Percentiles rank a stretch among this genome's conserved stretches.
Conservation (phyloP, 805 yeast species). For the Candida saitoana region DNA sequence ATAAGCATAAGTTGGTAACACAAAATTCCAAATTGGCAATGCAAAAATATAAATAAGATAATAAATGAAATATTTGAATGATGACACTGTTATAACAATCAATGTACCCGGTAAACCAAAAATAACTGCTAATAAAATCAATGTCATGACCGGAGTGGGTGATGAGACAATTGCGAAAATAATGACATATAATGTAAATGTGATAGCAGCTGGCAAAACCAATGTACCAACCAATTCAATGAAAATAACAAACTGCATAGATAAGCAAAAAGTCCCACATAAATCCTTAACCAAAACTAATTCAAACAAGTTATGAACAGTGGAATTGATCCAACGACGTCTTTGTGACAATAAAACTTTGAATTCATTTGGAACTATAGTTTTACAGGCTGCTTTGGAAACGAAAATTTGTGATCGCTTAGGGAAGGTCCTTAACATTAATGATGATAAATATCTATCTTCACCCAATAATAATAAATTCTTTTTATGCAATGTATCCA, state of each 20-base stretch:
- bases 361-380: constrained; percentile 82
- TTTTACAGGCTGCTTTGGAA: constrained; percentile 88
- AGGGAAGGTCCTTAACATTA: constrained; percentile 87
- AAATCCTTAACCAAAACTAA: constrained; percentile 77
- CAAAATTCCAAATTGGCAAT: constrained; percentile 91
- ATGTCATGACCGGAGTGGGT: constrained; percentile 76
- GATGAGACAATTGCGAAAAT: constrained; percentile 61
- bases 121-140: constrained; percentile 69
- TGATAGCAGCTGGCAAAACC: constrained; percentile 83
- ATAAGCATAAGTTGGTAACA: constrained; percentile 78
- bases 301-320: constrained; percentile 89
- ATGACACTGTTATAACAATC: constrained; percentile 76
- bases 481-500: constrained; percentile 80
- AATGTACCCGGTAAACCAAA: constrained; percentile 83
- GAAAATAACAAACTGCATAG: constrained; percentile 87
- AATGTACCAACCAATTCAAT: constrained; percentile 84
- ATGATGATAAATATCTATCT: constrained; percentile 78
- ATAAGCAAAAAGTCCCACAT: constrained; percentile 92
- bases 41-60: constrained; percentile 74
- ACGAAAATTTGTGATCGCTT: constrained; percentile 82
- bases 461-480: constrained; percentile 84
- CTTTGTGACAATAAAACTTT: constrained; percentile 81
- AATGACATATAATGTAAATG: constrained; percentile 77
- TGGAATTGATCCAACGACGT: constrained; percentile 95
- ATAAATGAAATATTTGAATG: constrained; percentile 70